Percentiles rank a stretch among this genome's conserved stretches.
These are phyloP conservation scores for Thyridium curvatum DNA, from an alignment of 2,329 filamentous ascomycete species.

Conservation along the genomic window DNA sequence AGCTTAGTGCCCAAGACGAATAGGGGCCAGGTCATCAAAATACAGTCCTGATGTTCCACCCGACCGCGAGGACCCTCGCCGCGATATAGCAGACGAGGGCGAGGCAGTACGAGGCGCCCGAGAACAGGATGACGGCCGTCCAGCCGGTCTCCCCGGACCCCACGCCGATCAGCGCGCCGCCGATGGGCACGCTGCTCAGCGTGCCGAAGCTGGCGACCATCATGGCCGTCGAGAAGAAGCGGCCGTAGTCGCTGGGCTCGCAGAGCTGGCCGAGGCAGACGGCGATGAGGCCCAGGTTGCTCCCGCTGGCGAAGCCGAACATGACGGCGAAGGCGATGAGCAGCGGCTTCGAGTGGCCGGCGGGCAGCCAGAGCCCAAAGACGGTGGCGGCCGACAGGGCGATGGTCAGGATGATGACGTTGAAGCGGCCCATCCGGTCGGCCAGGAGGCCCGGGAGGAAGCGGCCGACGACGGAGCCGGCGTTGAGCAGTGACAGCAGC, in stretches of 20 bases:
- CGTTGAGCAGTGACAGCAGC: constrained; percentile 75
- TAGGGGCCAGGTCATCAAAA: constrained; percentile 20
- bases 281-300: constrained; percentile 71
- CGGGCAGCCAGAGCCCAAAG: constrained; percentile 66
- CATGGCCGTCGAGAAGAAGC: constrained; percentile 71
- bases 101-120: constrained; percentile 25
- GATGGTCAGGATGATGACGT: constrained; percentile 67
- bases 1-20: no score
- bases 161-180: constrained; percentile 28
- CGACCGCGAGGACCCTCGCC: constrained; percentile 27
- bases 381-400: constrained; percentile 45
- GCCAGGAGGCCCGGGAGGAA: constrained; percentile 70
- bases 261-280: constrained; percentile 81
- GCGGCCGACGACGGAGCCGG: constrained; percentile 69
- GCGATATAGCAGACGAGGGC: constrained; percentile 23
- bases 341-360: constrained; percentile 43
- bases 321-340: constrained; percentile 63
- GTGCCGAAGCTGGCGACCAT: constrained; percentile 71
- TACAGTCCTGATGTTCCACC: constrained; percentile 20
- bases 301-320: constrained; percentile 76
- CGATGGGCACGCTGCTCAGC: constrained; percentile 38
- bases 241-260: constrained; percentile 57
- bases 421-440: constrained; percentile 74
- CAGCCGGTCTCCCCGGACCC: constrained; percentile 22
- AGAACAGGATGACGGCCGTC: constrained; percentile 30